Base-by-base conservation (phyloP, 1,284 basidiomycete genomes). In the Bjerkandera adusta region DNA sequence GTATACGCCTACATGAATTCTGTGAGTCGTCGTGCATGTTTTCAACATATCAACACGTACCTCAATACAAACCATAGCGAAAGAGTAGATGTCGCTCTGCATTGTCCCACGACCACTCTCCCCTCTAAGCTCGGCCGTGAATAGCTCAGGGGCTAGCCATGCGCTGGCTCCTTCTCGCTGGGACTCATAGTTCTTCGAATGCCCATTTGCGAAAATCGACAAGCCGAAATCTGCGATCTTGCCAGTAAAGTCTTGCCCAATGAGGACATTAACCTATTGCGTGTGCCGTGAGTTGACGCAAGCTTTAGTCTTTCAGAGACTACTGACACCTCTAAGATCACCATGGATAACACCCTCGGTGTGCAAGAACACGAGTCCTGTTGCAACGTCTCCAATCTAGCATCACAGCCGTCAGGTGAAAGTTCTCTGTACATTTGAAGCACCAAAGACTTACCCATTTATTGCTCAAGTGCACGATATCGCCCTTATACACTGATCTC, bases 71-170 rank as follows among this genome's bases (percentile, higher is more conserved):
- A 40, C 16, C n/a, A 18, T 33, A 3, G n/a, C 37, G 36, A 50
- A 46, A 15, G 48, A 40, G 25, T 52, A 55, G 1, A 49, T 21
- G 25, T 55, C 53, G n/a, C 36, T 41, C 13, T 30, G 45, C 22
- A 29, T 26, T 3, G 50, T 52, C 13, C 43, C 38, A 3, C 48
- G 16, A 11, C 8, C 12, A 5, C 11, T 20, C 3, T 30, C 40
- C 5, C 22, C 27, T n/a, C n/a, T n/a, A 8, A 7, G 4, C n/a
- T 2, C 16, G n/a, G 16, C 16, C 25, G n/a, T n/a, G n/a, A 40
- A 13, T 3, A 42, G 11, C 32, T 59, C 56, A 4, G 56, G 57
- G 2, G 54, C 53, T 42, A 48, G 48, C 56, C 56, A 59, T 8
- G 47, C 38, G 12, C 44, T 48, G 3, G 50, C 49, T 15, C 54